Base-by-base conservation (phyloP, 306 rosid genomes). In the Trichosanthes truncata region DNA sequence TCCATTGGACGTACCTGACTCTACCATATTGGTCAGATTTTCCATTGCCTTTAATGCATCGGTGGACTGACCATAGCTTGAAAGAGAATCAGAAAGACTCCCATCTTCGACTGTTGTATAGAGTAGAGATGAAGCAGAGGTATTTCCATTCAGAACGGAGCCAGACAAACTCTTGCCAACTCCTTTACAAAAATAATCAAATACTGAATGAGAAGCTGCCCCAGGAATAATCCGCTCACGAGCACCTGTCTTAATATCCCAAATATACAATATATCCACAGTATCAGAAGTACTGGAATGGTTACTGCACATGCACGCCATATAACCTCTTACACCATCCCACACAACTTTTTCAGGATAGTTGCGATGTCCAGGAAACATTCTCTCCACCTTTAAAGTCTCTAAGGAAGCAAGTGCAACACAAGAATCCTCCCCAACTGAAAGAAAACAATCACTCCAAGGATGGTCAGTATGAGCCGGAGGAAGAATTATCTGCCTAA, bases 231-330 rank as follows among this genome's bases (percentile, higher is more conserved):
- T 87, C 80, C 97, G 88, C 89, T 95, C 98, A 9, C 88, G 89
- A 53, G 97, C 87, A 79, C 97, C 98, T 59, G 97, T 87, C 88
- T 95, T 92, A 82, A 92, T 86, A 80, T 95, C 98, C 98, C 98
- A 95, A 77, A 95, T 86, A 84, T 87, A 92, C 76, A 95, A 84
- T 40, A 89, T 79, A 88, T 89, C 93, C 78, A 76, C 40, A 6
- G 91, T 77, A 84, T 95, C 97, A 66, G 90, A 87, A 41, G 90
- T 81, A 85, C 90, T 92, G n/a, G 80, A 84, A 84, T 89, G 80
- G 10, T 85, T 80, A 84, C 67, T 94, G 78, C 97, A 92, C 79
- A 95, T 89, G 72, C 97, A 92, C 53, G 96, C 91, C 79, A 95
- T 81, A 86, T 92, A 95, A 78, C 97, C 97, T 86, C 97, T 91